Percentiles rank a stretch among this genome's conserved stretches.
Evolutionary conservation across 176 grass and related monocot species (phyloP).

Genomic region (Zea luxurians): DNA sequence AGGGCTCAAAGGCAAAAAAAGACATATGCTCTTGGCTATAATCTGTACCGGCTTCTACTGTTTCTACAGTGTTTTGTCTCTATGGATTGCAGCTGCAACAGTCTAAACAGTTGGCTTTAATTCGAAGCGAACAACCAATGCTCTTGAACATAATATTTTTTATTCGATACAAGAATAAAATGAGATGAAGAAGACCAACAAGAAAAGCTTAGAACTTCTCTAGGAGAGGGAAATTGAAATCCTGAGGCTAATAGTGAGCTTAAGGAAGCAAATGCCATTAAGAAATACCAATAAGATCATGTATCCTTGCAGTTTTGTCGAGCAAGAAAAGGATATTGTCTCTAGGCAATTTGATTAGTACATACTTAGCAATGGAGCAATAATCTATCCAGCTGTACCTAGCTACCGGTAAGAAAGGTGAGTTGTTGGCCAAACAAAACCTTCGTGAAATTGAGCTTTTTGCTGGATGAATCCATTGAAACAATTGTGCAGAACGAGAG

Average conservation of each 20-base stretch:
- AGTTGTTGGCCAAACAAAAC: not conserved
- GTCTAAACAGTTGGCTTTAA: too few species aligned
- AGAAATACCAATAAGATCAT: conserved; percentile 54
- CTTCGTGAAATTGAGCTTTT: not conserved
- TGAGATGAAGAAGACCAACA: conserved; percentile 42
- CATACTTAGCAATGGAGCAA: conserved; percentile 14
- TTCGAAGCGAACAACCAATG: too few species aligned
- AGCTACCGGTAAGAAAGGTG: not conserved
- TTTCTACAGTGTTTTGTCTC: too few species aligned
- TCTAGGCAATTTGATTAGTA: conserved; percentile 72
- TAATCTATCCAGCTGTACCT: not conserved
- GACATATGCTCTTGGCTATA: too few species aligned
- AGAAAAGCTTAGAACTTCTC: conserved; percentile 28
- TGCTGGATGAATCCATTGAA: not conserved
- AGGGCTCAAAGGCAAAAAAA: too few species aligned
- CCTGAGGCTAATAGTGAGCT: conserved; percentile 69
- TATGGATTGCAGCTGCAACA: too few species aligned
- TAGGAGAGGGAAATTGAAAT: conserved; percentile 50
- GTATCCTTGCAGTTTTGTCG: not conserved
- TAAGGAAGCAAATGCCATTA: conserved; percentile 63
- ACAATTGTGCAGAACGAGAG: not conserved
- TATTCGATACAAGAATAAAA: conserved; percentile 43
- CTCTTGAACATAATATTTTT: conserved; percentile 45
- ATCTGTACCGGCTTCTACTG: too few species aligned
- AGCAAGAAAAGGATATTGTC: conserved; percentile 69